Conservation (phyloP, 805 yeast species). For the Lachancea meyersii region DNA sequence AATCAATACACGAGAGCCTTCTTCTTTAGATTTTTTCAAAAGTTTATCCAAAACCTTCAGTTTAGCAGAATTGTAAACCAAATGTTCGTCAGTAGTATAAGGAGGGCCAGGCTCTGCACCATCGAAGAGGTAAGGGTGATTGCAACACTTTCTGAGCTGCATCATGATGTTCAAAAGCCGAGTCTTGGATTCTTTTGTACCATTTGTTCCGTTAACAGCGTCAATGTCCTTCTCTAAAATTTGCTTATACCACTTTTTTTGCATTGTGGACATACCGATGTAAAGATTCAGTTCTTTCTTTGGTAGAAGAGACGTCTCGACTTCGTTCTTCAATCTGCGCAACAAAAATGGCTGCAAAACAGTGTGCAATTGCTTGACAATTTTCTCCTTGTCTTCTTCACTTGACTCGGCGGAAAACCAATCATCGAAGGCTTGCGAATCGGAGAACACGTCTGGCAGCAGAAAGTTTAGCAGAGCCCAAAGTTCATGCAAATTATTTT, state of each 20-base stretch:
- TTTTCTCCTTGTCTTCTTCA: conserved; percentile 42
- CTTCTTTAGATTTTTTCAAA: conserved; percentile 51
- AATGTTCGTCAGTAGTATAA: conserved; percentile 76
- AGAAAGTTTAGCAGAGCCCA: conserved; percentile 84
- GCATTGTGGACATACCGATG: conserved; percentile 74
- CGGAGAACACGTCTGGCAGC: conserved; percentile 72
- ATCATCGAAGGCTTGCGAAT: conserved; percentile 64
- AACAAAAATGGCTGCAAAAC: conserved; percentile 69
- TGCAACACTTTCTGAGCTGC: conserved; percentile 82
- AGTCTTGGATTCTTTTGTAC: conserved; percentile 69
- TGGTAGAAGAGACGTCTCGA: conserved; percentile 71
- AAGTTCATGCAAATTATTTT: conserved; percentile 90
- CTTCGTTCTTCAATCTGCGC: conserved; percentile 73
- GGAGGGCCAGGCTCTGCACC: conserved; percentile 93
- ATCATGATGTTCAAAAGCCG: conserved; percentile 71
- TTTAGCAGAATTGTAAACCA: conserved; percentile 66
- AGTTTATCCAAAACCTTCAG: conserved; percentile 65
- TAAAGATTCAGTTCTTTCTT: conserved; percentile 69
- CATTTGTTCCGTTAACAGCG: conserved; percentile 78
- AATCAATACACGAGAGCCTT: conserved; percentile 72
- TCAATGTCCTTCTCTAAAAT: conserved; percentile 74
- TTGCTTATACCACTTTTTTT: conserved; percentile 68
- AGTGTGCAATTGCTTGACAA: conserved; percentile 66
- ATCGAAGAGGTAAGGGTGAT: conserved; percentile 77
- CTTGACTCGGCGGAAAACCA: conserved; percentile 53